Evolutionary conservation across 257 asterid species (phyloP), one percentile per base, ranked within the genome.

Genomic region (Solanum pennellii): DNA sequence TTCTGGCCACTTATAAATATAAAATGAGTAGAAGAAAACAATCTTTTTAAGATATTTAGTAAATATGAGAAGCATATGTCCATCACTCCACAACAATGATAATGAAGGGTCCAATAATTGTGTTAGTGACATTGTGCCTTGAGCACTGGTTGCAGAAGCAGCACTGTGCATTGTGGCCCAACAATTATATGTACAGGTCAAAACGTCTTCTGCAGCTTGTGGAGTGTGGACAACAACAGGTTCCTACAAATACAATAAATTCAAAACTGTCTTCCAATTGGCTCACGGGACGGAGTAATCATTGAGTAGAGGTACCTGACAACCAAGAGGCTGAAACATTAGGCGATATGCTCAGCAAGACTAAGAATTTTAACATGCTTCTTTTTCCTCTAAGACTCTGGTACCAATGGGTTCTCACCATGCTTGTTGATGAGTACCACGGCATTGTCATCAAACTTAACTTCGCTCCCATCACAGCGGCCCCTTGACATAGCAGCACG

Each of bases 281-380:
- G 33, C 41, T 29, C 23, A 12, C 33, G 83, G 9, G 3, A 77
- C 37, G 3, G 83, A 42, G n/a, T 25, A 77, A 77, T 77, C 84
- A 44, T 15, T 14, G 56, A 3, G 27, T 47, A 45, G 68, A 80
- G 23, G 41, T 80, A 45, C 16, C 84, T 47, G 1, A 80, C 42
- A 80, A 47, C 18, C 66, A 16, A 45, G 84, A 5, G 41, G 84
- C 23, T 27, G 13, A 15, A 62, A 86, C 45, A 75, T 91, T 88
- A 94, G 7, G 95, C 98, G 52, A 97, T 89, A 89, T 96, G 96
- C 93, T 90, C 89, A 4, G 98, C 99, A 75, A 97, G 99, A 89
- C 99, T 97, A 69, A 97, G 98, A 91, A 97, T 97, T 93, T 97
- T 96, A 91, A 95, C 94, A 88, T 96, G 99, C 92, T 97, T 97